A percentile compares a stretch with the other conserved stretches of the same genome.
Evolutionary conservation across 179 eudicot genomes (phyloP).

Genomic region (Heliamphora pulchella): DNA sequence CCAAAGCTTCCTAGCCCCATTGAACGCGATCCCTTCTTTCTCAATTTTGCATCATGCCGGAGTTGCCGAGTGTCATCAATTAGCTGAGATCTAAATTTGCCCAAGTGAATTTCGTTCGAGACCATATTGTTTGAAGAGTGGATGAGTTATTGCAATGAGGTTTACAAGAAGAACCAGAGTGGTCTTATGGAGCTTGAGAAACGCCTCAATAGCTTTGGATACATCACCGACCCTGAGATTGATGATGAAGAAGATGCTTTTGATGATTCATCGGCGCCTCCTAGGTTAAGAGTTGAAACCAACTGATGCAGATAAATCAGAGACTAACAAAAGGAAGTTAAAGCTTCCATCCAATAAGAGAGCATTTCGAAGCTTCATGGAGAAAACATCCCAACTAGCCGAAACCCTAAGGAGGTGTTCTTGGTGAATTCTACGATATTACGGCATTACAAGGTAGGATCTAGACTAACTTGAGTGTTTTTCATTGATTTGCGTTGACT

Average conservation of each 20-base stretch:
- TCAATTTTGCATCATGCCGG: constrained; percentile 23
- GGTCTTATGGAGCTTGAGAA: constrained; percentile 42
- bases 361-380: no score
- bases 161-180: constrained; percentile 54
- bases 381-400: no score
- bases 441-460: no score
- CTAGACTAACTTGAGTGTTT: no score
- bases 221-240: constrained; percentile 41
- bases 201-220: constrained; percentile 37
- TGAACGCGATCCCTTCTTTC: no score
- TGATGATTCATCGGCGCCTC: constrained; percentile 18
- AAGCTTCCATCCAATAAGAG: no score
- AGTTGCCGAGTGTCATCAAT: constrained; percentile 49
- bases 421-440: no score
- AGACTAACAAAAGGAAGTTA: no score
- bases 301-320: constrained; percentile 25
- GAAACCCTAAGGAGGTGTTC: no score
- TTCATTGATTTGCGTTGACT: no score
- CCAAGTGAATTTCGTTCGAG: constrained; percentile 68
- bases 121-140: constrained; percentile 90
- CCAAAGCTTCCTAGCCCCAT: no score
- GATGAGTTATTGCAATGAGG: constrained; percentile 70
- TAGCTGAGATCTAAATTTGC: constrained; percentile 52
- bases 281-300: constrained; percentile 17
- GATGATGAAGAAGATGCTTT: constrained; percentile 36